These are phyloP conservation scores for Mariannaea sp. DNA, from an alignment of 2,329 filamentous ascomycete genomes.

Conservation along the genomic window DNA sequence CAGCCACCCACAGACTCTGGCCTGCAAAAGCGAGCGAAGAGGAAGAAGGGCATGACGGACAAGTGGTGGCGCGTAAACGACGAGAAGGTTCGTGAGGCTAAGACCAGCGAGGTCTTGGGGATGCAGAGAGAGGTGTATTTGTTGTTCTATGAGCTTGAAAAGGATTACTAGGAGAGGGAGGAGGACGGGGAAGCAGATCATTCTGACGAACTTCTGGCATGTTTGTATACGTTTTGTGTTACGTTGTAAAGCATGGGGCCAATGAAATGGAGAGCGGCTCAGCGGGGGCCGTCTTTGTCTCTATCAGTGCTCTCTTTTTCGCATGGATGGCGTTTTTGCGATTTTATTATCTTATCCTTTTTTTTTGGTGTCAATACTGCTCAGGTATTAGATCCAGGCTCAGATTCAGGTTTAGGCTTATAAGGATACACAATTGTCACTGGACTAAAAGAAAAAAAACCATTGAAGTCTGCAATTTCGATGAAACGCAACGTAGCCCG, in stretches of 20 bases:
- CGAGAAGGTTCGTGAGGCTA: constrained; percentile 93
- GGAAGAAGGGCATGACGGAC: constrained; percentile 64
- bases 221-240: constrained; percentile 3
- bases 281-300: constrained; percentile 3
- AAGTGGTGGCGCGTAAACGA: constrained; percentile 98
- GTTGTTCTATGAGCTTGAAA: constrained; percentile 90
- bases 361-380: constrained; percentile 1
- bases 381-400: constrained; percentile 4
- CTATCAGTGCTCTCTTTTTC: constrained; percentile 8
- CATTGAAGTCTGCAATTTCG: too few species aligned
- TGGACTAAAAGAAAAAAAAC: too few species aligned
- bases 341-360: too few species aligned
- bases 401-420: too few species aligned
- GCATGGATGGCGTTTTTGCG: constrained; percentile 34
- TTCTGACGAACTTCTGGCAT: neutral
- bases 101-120: constrained; percentile 84
- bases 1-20: constrained; percentile 30
- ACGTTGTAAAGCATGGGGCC: constrained; percentile 3
- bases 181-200: too few species aligned
- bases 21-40: constrained; percentile 50
- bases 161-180: constrained; percentile 41
- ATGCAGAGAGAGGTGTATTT: constrained; percentile 98
- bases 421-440: too few species aligned
- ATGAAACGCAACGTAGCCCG: too few species aligned
- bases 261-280: neutral